Conservation (phyloP, 345 rosid genomes). For the Brassica cretica region DNA sequence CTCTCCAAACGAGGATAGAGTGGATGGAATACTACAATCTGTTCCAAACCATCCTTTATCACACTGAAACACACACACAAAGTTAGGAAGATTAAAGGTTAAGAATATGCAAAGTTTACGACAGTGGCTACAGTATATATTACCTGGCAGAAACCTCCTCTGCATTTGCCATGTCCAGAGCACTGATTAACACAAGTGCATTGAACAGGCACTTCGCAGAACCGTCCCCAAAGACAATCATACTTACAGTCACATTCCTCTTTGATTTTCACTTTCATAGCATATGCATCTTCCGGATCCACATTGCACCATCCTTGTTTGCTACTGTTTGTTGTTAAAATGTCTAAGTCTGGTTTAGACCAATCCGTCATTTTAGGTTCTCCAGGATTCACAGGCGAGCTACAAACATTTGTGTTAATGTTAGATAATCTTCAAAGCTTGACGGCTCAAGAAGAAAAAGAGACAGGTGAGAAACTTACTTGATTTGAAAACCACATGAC, state of each 20-base stretch:
- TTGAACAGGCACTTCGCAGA: slow-evolving; percentile 84
- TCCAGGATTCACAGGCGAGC: slow-evolving; percentile 63
- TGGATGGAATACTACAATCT: slow-evolving; percentile 90
- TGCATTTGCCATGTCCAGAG: slow-evolving; percentile 83
- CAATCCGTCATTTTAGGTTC: slow-evolving; percentile 68
- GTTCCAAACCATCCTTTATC: slow-evolving; percentile 84
- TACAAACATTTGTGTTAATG: slow-evolving; percentile 35
- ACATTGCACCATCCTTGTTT: slow-evolving; percentile 95
- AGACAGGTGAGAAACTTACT: slow-evolving; percentile 47
- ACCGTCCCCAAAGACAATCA: slow-evolving; percentile 78
- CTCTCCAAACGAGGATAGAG: slow-evolving; percentile 64
- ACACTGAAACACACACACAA: slow-evolving; percentile 53
- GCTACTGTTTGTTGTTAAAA: slow-evolving; percentile 74
- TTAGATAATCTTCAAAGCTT: slow-evolving; percentile 25
- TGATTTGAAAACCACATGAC: slow-evolving; percentile 77
- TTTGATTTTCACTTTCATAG: slow-evolving; percentile 57
- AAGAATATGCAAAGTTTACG: slow-evolving; percentile 3
- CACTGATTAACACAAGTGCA: slow-evolving; percentile 86
- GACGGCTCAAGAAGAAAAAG: not conserved
- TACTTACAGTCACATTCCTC: slow-evolving; percentile 95
- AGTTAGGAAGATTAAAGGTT: not conserved
- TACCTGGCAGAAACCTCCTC: slow-evolving; percentile 97
- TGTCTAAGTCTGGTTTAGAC: slow-evolving; percentile 76
- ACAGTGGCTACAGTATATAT: not conserved
- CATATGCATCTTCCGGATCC: slow-evolving; percentile 79